Base-by-base conservation (phyloP, 2,329 filamentous ascomycete genomes). In the Hansfordia pulvinata region DNA sequence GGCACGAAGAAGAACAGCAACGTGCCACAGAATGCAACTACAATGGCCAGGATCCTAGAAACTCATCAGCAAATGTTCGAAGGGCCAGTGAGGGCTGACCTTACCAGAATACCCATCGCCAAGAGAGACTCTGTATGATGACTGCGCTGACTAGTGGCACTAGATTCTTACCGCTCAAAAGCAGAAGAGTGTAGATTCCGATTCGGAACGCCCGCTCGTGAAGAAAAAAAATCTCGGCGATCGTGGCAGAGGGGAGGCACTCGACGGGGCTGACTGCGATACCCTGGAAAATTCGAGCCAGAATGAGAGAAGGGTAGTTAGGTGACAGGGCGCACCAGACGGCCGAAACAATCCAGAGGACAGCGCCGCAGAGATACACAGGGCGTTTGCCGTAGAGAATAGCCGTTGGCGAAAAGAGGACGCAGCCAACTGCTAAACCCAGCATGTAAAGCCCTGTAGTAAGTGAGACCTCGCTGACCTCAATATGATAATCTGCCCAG, bases 381-480 rank as follows among this genome's bases (percentile, higher is more conserved):
- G 86, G 85, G 9, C 88, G 67, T 53, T 96, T 96, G 2, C 88
- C 90, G 32, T 60, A 94, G 1, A 94, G 48, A 34, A 96, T 94
- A 17, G 88, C 88, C 0, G 86, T 94, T 0, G 88, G 90, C 0
- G 82, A 90, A 41, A 80, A 76, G 27, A 96, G 46, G 6, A 94
- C 76, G 11, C 76, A 84, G 2, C 88, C 88, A 2, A 94, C 41
- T 2, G 86, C 88, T 20, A 96, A 58, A 0, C 90, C 90, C 69
- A 93, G 65, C 86, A 96, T 94, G 56, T 84, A 94, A 10, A 94
- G 56, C 1, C 86, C 86, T 0, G 86, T 93, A 0, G 88, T 96
- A 30, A 93, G 62, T 3, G 88, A 77, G 4, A 94, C 84, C 27
- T 68, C 54, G 17, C 83, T 69, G 10, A 80, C 71, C 0, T 69